These are phyloP conservation scores for Penicillium riverlandense DNA, from an alignment of 495 filamentous ascomycete species.

Conservation along the genomic window DNA sequence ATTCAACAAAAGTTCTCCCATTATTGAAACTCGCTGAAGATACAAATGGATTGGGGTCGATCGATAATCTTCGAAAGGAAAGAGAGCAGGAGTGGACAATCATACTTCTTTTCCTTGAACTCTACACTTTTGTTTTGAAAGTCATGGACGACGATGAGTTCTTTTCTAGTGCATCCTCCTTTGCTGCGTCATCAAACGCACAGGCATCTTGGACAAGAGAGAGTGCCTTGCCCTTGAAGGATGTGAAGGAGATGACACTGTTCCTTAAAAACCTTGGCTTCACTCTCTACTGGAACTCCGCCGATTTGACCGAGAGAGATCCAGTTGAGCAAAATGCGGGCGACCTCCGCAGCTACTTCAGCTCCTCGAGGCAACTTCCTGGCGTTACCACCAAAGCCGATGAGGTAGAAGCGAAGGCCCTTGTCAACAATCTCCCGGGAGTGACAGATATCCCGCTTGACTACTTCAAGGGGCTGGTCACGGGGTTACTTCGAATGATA, in stretches of 20 bases:
- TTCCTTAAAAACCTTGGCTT: constrained; percentile 95
- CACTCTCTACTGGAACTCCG: constrained; percentile 76
- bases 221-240: constrained; percentile 60
- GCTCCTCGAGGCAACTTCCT: constrained; percentile 13
- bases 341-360: constrained; percentile 54
- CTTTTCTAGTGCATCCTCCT: constrained; percentile 36
- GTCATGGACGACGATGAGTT: constrained; percentile 83
- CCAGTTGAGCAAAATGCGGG: constrained; percentile 30
- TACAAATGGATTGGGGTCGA: constrained; percentile 7
- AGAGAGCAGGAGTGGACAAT: constrained; percentile 78
- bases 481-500: constrained; percentile 76
- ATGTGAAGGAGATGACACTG: constrained; percentile 65
- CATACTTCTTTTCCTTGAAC: constrained; percentile 83
- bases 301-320: constrained; percentile 54
- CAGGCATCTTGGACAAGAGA: constrained; percentile 48
- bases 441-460: constrained; percentile 67
- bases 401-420: constrained; percentile 30
- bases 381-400: constrained; percentile 18
- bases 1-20: constrained; percentile 48
- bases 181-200: constrained; percentile 24
- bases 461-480: constrained; percentile 72
- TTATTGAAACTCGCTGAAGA: constrained; percentile 41
- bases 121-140: constrained; percentile 86
- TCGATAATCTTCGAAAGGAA: constrained; percentile 15
- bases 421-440: constrained; percentile 43